phyloP scores from a whole-genome alignment of 140 eudicot genomes.

The Flaveria floridana region DNA sequence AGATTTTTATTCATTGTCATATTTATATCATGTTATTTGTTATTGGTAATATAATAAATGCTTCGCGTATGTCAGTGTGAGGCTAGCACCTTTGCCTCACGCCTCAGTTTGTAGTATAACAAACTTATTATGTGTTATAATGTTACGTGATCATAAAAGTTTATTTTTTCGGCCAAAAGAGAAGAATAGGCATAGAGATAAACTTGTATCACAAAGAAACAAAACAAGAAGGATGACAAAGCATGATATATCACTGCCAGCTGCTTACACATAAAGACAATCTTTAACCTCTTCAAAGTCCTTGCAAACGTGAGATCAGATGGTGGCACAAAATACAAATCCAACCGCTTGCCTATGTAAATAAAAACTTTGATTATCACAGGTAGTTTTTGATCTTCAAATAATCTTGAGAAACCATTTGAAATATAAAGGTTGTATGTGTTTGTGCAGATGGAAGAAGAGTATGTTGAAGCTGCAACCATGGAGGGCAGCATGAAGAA shows the following conservation, averaged over 20 bases:
- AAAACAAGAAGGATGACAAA: slow-evolving; percentile 23
- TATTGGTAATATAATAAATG: neutral
- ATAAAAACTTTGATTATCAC: neutral
- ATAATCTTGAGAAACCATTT: neutral
- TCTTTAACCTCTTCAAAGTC: neutral
- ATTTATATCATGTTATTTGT: slow-evolving; percentile 8
- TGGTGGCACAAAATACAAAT: slow-evolving; percentile 1
- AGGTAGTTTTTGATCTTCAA: neutral
- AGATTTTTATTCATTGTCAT: neutral
- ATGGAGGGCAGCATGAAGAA: slow-evolving; percentile 22
- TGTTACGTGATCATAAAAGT: too few relatives aligned
- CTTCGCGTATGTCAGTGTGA: too few relatives aligned
- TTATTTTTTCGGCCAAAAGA: neutral
- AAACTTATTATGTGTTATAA: too few relatives aligned
- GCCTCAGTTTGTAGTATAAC: too few relatives aligned
- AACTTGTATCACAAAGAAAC: slow-evolving; percentile 22
- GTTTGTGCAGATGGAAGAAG: slow-evolving; percentile 32
- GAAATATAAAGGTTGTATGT: neutral
- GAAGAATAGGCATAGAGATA: slow-evolving; percentile 9
- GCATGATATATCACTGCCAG: slow-evolving; percentile 21
- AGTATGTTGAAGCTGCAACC: neutral
- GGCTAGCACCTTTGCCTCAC: too few relatives aligned
- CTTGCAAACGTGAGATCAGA: neutral
- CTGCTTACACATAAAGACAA: slow-evolving; percentile 27
- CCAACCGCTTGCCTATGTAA: slow-evolving; percentile 8